phyloP scores from a whole-genome alignment of 176 grass and related monocot genomes.

The Dactylis glomerata region DNA sequence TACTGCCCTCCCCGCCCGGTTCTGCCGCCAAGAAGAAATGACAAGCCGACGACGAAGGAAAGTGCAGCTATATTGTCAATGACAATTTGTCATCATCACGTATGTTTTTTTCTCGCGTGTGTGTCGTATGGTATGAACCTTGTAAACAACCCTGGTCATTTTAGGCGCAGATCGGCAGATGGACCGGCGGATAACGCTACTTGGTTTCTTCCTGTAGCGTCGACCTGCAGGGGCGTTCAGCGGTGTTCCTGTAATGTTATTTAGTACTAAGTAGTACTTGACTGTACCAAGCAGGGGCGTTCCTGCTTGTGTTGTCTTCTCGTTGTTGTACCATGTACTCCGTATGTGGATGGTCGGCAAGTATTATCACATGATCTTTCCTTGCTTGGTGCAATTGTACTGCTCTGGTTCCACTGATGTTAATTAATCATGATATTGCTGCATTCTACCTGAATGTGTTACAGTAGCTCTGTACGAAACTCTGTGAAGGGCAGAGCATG shows the following conservation, averaged over 20 bases:
- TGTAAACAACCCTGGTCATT: not conserved
- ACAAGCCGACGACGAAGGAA: not conserved
- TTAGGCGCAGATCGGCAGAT: not conserved
- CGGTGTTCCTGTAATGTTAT: too few relatives aligned
- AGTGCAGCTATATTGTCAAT: not conserved
- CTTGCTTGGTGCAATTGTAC: too few relatives aligned
- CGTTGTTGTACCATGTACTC: too few relatives aligned
- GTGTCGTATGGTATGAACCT: not conserved
- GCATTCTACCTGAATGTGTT: not conserved
- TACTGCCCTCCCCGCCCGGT: not conserved
- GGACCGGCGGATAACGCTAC: not conserved
- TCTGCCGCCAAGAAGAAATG: slow-evolving; percentile 1
- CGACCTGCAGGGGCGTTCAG: too few relatives aligned
- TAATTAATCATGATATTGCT: not conserved
- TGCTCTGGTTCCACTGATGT: too few relatives aligned
- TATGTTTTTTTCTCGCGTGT: not conserved
- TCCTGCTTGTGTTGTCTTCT: not conserved
- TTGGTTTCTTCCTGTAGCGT: not conserved
- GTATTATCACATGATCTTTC: not conserved
- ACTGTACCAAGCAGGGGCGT: not conserved
- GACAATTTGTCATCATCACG: too few relatives aligned
- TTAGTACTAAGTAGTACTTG: not conserved
- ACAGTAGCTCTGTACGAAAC: too few relatives aligned
- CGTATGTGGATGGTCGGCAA: not conserved
- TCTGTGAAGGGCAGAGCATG: too few relatives aligned